Evolutionary conservation across 2,329 filamentous ascomycete genomes (phyloP), one percentile per base, ranked within the genome.

Genomic region (Epicoccum sorghinum): DNA sequence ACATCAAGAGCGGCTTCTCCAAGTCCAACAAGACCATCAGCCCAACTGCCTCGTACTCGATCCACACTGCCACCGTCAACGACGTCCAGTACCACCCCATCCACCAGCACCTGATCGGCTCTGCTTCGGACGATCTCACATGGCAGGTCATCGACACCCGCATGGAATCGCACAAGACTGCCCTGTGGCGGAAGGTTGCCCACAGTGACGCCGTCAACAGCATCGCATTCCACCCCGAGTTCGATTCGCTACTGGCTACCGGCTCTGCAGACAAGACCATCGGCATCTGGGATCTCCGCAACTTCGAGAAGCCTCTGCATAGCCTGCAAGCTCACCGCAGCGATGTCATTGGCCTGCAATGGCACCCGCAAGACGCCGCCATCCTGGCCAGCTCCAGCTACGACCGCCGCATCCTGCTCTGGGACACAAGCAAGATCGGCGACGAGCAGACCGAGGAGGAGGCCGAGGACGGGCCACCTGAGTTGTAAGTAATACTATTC

Each of bases 371-470:
- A 38, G 93, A 99, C 72, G 86, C 90, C 54, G 86, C 90, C 30
- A 90, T 99, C 56, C 81, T 99, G 24, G 95, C 91, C 50, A 97
- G 92, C 68, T 91, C 89, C 44, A 93, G 91, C 72, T 96, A 97
- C 71, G 95, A 99, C 73, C 86, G 95, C 41, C 86, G 96, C 64
- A 89, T 99, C 60, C 89, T 96, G 73, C 95, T 98, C 79, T 99
- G 95, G 95, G 95, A 99, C 72, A 82, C 98, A 39, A 93, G 91
- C 67, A 86, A 89, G 50, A 89, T 96, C 39, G 95, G 96, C 42
- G 91, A 96, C 69, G 95, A 99, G 78, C 95, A 98, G 76, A 88
- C 90, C 9, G 91, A 92, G 2, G 96, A 99, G 63, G 95, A 99
- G 75, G 89, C 89, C 44, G 93, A 98, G 65, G 95, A 99, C 71